A percentile compares a stretch with the other conserved stretches of the same genome.
phyloP scores from a whole-genome alignment of 2,329 filamentous ascomycete genomes.

The Saccharata proteae region DNA sequence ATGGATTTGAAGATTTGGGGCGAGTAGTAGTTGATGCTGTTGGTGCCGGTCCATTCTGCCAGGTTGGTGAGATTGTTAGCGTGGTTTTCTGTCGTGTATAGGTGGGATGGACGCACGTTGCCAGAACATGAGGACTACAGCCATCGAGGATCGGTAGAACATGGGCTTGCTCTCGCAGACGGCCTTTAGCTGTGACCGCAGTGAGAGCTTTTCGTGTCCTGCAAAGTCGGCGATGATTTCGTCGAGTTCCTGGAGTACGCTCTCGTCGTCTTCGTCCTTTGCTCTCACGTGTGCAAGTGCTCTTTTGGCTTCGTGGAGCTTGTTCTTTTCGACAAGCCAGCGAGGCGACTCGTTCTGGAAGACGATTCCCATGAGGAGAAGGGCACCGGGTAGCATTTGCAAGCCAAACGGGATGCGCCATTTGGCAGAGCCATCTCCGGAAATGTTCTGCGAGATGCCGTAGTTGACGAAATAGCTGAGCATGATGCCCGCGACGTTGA shows the following conservation, averaged over 20 bases:
- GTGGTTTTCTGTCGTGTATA: slow-evolving; percentile 1
- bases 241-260: slow-evolving; percentile 28
- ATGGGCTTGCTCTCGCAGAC: slow-evolving; percentile 26
- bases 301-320: slow-evolving; percentile 31
- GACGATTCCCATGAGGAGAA: slow-evolving; percentile 38
- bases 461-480: slow-evolving; percentile 43
- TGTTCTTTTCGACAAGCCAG: slow-evolving; percentile 42
- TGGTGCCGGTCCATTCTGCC: too few relatives aligned
- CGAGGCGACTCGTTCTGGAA: slow-evolving; percentile 42
- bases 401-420: slow-evolving; percentile 42
- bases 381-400: slow-evolving; percentile 39
- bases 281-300: slow-evolving; percentile 28
- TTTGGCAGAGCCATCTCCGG: slow-evolving; percentile 29
- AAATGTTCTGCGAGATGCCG: slow-evolving; percentile 35
- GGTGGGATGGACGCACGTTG: too few relatives aligned
- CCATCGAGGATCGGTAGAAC: slow-evolving; percentile 30
- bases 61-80: slow-evolving; percentile 2
- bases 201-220: slow-evolving; percentile 29
- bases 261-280: slow-evolving; percentile 21
- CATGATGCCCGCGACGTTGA: slow-evolving; percentile 35
- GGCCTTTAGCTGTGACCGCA: slow-evolving; percentile 25
- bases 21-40: slow-evolving; percentile 29
- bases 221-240: slow-evolving; percentile 31
- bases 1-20: slow-evolving; percentile 33
- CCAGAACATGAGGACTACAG: slow-evolving; percentile 32